Evolutionary conservation across 306 rosid species (phyloP), one percentile per base, ranked within the genome.

Genomic region (Cyamopsis tetragonoloba): DNA sequence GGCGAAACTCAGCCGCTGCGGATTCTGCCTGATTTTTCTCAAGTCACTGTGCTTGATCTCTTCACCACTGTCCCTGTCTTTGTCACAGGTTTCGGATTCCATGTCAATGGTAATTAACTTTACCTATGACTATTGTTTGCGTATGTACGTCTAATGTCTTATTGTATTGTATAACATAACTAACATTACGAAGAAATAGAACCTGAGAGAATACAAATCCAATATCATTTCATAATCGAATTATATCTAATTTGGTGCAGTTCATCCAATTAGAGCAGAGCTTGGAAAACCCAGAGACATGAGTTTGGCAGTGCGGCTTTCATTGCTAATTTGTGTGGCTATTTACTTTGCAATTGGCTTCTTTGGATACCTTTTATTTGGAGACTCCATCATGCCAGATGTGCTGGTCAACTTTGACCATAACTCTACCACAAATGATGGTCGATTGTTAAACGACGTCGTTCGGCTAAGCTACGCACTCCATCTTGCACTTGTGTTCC

Each of bases 201-300:
- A n/a, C n/a, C n/a, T n/a, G n/a, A n/a, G n/a, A n/a, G n/a, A n/a
- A n/a, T n/a, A n/a, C n/a, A n/a, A n/a, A n/a, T n/a, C n/a, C n/a
- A n/a, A n/a, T n/a, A n/a, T n/a, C n/a, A n/a, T n/a, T n/a, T n/a
- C n/a, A n/a, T n/a, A n/a, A n/a, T n/a, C n/a, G n/a, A n/a, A n/a
- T 24, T 26, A 39, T 4, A 10, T 11, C 9, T 61, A 26, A 15
- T 50, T 59, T 35, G 28, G 1, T 46, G 80, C 91, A 84, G 89
- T 87, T 84, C 89, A 87, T 80, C 89, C 89, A 1, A 84, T 84
- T 50, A 69, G 92, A 77, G 86, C 89, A 65, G 85, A 84, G 78
- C 82, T 87, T 6, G 63, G 81, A 3, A 67, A 75, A 63, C 79
- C 76, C 1, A n/a, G 60, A 27, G 76, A 80, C 11, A 84, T 87